Evolutionary conservation across 441 rosid species (phyloP).

Genomic region (Hura crepitans): DNA sequence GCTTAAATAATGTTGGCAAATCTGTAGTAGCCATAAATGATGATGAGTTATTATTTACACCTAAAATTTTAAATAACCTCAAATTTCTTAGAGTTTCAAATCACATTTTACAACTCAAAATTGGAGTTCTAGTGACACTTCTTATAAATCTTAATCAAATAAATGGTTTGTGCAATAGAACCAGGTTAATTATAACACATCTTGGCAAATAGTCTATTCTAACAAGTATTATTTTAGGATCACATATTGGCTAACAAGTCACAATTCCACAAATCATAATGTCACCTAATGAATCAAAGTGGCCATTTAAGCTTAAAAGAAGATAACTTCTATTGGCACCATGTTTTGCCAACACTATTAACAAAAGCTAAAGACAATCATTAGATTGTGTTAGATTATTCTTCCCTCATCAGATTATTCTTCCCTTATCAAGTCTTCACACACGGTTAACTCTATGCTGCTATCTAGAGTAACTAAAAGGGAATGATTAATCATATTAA

Average conservation of each 20-base stretch:
- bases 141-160: background rate
- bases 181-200: background rate
- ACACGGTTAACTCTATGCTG: slow-evolving; percentile 16
- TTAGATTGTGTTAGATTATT: background rate
- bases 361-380: slow-evolving; percentile 1
- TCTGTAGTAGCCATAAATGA: background rate
- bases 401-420: too few species aligned
- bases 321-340: background rate
- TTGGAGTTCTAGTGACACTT: background rate
- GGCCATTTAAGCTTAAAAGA: background rate
- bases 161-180: background rate
- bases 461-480: slow-evolving; percentile 5
- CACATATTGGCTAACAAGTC: background rate
- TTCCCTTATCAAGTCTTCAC: slow-evolving; percentile 11
- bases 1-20: background rate
- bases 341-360: slow-evolving; percentile 12
- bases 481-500: background rate
- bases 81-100: background rate
- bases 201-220: background rate
- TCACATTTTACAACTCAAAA: background rate
- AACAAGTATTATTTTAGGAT: background rate
- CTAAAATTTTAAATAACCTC: background rate
- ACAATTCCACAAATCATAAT: background rate
- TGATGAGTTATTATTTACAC: background rate
- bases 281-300: background rate